Base-by-base conservation (phyloP, 1,284 basidiomycete genomes). In the Malassezia caprae region DNA sequence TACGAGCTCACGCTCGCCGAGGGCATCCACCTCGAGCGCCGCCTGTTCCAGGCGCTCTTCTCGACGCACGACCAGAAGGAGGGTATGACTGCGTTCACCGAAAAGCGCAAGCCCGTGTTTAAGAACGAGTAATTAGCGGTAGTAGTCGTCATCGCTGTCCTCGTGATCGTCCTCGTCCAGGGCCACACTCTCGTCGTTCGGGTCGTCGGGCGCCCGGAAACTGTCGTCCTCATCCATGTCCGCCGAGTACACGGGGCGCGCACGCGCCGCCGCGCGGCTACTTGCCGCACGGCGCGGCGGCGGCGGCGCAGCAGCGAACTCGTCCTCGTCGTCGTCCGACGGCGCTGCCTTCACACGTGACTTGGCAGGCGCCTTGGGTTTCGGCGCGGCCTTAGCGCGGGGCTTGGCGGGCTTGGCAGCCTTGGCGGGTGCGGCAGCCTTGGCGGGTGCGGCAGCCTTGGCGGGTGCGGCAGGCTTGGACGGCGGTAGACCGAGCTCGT, bases 61-160 rank as follows among this genome's bases (percentile, higher is more conserved):
- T 90, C 90, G 15, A 96, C 93, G 35, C 82, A 86, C 59, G 93
- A 98, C 76, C 93, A 96, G 79, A 96, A 96, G 80, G 90, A 96
- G 78, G 89, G 91, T 24, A 96, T 96, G 93, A 75, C 80, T 34
- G 93, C 91, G n/a, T 96, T 98, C 72, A 84, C 84, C n/a, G 89
- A 96, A 77, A 98, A 96, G 81, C 82, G 93, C 73, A 88, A 88
- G 53, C 62, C 67, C 30, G 53, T 28, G 34, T 69, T 69, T 34
- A 66, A 59, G 56, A 63, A 69, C 59, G 60, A 68, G 64, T 69
- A 61, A 56, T 42, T 46, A 56, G 26, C 53, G 53, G 24, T 56
- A 56, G 48, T 57, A 57, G 32, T 57, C 49, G 26, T 57, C 55
- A 24, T 57, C 55, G 45, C 48, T 50, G 17, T 48, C 52, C 8